Evolutionary conservation across 2,329 filamentous ascomycete species (phyloP).

Genomic region (Hysterium pulicare): DNA sequence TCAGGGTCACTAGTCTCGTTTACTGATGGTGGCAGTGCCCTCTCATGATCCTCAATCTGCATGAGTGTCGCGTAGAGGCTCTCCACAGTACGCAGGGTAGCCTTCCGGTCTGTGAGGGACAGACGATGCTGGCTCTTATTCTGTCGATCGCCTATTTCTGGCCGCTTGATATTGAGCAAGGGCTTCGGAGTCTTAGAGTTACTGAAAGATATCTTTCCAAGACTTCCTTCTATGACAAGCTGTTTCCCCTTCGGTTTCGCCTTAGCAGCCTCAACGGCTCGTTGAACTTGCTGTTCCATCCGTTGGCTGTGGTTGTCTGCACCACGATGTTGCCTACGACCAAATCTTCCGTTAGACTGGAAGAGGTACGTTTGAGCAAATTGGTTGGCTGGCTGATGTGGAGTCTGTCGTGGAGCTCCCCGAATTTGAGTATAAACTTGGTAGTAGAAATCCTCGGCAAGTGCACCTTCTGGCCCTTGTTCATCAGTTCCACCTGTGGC

Average conservation of each 20-base stretch:
- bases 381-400: slow-evolving; percentile 87
- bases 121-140: slow-evolving; percentile 43
- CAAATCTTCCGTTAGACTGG: slow-evolving; percentile 81
- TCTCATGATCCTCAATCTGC: slow-evolving; percentile 90
- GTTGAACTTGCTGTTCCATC: slow-evolving; percentile 98
- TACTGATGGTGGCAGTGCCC: slow-evolving; percentile 68
- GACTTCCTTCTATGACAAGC: slow-evolving; percentile 88
- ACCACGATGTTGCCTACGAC: slow-evolving; percentile 69
- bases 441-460: slow-evolving; percentile 96
- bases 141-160: slow-evolving; percentile 59
- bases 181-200: slow-evolving; percentile 97
- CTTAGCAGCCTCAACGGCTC: slow-evolving; percentile 95
- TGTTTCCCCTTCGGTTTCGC: slow-evolving; percentile 97
- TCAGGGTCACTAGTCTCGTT: slow-evolving; percentile 64
- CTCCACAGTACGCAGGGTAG: slow-evolving; percentile 81
- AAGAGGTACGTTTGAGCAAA: slow-evolving; percentile 98
- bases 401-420: slow-evolving; percentile 82
- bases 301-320: slow-evolving; percentile 97
- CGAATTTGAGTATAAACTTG: slow-evolving; percentile 95
- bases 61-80: slow-evolving; percentile 83
- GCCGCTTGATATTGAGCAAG: slow-evolving; percentile 89
- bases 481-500: slow-evolving; percentile 86
- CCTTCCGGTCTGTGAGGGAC: slow-evolving; percentile 71
- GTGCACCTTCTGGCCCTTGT: slow-evolving; percentile 71
- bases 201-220: slow-evolving; percentile 98